Conservation (phyloP, 2,329 filamentous ascomycete genomes). For the Bisporella sp. region DNA sequence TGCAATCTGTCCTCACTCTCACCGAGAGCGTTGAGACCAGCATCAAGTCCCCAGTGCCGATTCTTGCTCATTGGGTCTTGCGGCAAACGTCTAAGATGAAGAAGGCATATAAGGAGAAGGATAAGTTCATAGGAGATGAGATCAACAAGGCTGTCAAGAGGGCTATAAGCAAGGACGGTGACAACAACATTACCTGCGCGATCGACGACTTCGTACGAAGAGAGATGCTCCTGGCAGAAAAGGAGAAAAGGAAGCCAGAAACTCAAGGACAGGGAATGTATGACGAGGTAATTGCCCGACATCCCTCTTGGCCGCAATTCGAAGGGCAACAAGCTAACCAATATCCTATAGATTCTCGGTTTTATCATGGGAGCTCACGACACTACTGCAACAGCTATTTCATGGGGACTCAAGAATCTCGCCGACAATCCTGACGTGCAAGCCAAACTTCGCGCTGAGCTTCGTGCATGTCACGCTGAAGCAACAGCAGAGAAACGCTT, state of each 20-base stretch:
- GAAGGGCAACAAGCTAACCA: background rate
- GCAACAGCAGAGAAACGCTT: conserved; percentile 2
- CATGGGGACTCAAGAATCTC: conserved; percentile 8
- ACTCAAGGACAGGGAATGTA: conserved; percentile 2
- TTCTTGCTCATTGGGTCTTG: background rate
- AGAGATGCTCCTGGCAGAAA: conserved; percentile 4
- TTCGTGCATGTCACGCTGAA: background rate
- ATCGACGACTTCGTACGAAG: conserved; percentile 7
- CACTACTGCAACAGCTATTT: conserved; percentile 5
- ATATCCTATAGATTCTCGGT: conserved; percentile 4
- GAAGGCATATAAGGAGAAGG: conserved; percentile 2
- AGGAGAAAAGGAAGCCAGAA: conserved; percentile 4
- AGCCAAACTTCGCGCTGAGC: conserved; percentile 7
- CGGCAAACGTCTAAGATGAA: background rate
- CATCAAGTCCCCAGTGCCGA: conserved; percentile 2
- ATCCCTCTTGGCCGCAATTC: background rate
- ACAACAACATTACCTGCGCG: conserved; percentile 3
- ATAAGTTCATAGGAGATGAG: conserved; percentile 4
- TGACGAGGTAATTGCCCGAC: conserved; percentile 2
- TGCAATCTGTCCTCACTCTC: background rate
- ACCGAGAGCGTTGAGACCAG: background rate
- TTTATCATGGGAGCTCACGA: conserved; percentile 9
- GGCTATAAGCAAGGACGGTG: background rate
- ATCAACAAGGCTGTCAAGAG: conserved; percentile 1
- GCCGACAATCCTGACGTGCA: conserved; percentile 6